Evolutionary conservation across 495 filamentous ascomycete genomes (phyloP), one percentile per base, ranked within the genome.

Genomic region (Neurospora terricola): DNA sequence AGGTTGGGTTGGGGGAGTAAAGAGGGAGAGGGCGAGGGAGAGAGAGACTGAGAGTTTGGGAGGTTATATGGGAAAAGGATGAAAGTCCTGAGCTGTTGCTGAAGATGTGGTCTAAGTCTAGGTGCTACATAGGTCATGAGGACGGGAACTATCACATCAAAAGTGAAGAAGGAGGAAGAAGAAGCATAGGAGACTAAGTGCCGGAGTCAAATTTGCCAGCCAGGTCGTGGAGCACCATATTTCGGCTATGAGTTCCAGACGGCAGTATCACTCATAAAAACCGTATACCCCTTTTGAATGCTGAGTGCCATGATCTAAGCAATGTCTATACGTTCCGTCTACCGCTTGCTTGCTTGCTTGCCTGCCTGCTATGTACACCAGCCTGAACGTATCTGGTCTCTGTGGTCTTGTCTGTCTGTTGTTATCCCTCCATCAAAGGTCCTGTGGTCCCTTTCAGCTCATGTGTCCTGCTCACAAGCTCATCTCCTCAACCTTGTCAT

Each of bases 351-450:
- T 62, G 11, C 48, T 16, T 59, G 23, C 12, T 62, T 62, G 54
- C 54, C 23, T 62, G 54, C 54, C 23, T 62, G 54, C 23, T 74
- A 72, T 74, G 48, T 74, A 74, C 73, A 62, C 27, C 54, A 34
- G 54, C 12, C 54, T 30, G 23, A 62, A 34, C 54, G 54, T 62
- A 62, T 62, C 54, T 34, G 54, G 54, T 62, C 23, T 62, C 54
- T 62, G 54, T 59, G 54, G 12, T 34, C 54, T 18, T 16, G 54
- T 34, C 27, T 62, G 48, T 59, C 54, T 62, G 54, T 62, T 34
- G 54, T 30, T 34, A 62, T 59, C 23, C 5, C 48, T 16, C 21
- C 10, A 6, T 16, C 54, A 62, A 62, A 62, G 54, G 54, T 62
- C 2, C 54, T 62, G 54, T 62, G 54, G 12, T 62, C 27, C 54